These are phyloP conservation scores for Chionographis japonica DNA, from an alignment of 106 monocot species.

Conservation along the genomic window DNA sequence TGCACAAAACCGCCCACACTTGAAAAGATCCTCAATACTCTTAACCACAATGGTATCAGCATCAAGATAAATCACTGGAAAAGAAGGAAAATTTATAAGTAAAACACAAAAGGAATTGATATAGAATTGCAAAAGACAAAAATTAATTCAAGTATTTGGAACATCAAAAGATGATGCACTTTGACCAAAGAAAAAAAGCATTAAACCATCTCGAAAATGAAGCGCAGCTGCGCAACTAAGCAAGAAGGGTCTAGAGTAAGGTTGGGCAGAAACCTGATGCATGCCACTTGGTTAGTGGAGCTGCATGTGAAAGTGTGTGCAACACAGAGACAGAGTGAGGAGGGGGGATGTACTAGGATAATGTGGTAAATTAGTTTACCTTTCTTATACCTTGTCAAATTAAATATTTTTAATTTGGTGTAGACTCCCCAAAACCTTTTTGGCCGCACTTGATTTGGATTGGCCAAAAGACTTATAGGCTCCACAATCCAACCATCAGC, in stretches of 20 bases:
- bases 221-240: too few species aligned
- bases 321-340: neutral
- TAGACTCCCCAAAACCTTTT: constrained; percentile 99
- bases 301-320: neutral
- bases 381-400: constrained; percentile 90
- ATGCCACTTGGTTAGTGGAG: too few species aligned
- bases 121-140: neutral
- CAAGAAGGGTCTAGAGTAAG: too few species aligned
- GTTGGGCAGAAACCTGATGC: too few species aligned
- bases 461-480: constrained; percentile 72
- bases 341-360: neutral
- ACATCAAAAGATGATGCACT: neutral
- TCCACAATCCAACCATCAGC: constrained; percentile 98
- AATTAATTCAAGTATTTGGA: neutral
- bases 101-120: neutral
- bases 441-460: constrained; percentile 88
- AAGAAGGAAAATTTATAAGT: constrained; percentile 1
- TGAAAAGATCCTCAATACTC: constrained; percentile 93
- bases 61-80: constrained; percentile 97
- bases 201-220: too few species aligned
- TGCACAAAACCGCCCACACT: constrained; percentile 91
- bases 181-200: too few species aligned
- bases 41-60: constrained; percentile 96
- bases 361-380: constrained; percentile 36
- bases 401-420: constrained; percentile 96